Evolutionary conservation across 345 rosid species (phyloP).

Genomic region (Bruguiera sexangula): DNA sequence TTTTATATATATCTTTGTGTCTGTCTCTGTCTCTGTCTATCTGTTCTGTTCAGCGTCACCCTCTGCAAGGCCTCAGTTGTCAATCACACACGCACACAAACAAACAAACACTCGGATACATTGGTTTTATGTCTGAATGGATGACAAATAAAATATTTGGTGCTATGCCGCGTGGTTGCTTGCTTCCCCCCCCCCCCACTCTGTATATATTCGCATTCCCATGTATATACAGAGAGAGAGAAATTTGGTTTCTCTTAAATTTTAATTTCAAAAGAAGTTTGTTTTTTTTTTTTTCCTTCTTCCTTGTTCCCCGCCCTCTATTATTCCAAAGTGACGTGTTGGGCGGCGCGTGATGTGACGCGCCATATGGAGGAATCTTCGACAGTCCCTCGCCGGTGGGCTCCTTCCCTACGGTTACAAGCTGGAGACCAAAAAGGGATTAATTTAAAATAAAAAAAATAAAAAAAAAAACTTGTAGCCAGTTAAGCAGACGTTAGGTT

Average conservation of each 20-base stretch:
- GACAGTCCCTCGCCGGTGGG: too few relatives aligned
- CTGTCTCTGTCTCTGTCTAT: constrained; percentile 13
- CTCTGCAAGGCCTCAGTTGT: constrained; percentile 8
- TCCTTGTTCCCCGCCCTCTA: constrained; percentile 38
- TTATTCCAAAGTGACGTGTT: constrained; percentile 34
- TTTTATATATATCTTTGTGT: neutral
- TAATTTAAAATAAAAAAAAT: too few relatives aligned
- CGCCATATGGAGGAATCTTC: neutral
- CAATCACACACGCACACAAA: neutral
- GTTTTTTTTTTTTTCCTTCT: neutral
- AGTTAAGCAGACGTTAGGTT: too few relatives aligned
- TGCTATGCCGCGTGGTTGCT: too few relatives aligned
- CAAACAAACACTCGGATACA: too few relatives aligned
- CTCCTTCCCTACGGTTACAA: too few relatives aligned
- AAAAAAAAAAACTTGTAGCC: too few relatives aligned
- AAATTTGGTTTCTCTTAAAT: neutral
- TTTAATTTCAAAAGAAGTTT: constrained; percentile 14
- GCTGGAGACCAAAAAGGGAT: too few relatives aligned
- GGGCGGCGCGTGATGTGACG: constrained; percentile 33
- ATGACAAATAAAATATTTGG: too few relatives aligned
- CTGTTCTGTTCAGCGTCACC: constrained; percentile 21
- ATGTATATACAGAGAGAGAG: neutral
- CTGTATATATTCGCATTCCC: neutral
- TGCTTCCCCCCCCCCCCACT: neutral
- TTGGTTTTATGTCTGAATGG: too few relatives aligned